These are phyloP conservation scores for Blastomyces percursus DNA, from an alignment of 2,329 filamentous ascomycete species.

Conservation along the genomic window DNA sequence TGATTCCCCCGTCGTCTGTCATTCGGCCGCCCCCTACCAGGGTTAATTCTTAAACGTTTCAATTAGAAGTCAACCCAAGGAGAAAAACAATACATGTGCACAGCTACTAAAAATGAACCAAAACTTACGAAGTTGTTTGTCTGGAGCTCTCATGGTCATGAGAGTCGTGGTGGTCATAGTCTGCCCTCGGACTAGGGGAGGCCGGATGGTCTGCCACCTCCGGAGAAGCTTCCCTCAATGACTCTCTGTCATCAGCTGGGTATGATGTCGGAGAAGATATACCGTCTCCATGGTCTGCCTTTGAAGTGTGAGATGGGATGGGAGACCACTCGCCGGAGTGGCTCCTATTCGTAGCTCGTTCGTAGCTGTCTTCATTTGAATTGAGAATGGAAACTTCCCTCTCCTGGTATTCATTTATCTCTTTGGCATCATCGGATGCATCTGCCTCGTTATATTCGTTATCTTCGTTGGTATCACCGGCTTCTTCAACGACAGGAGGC, in stretches of 20 bases:
- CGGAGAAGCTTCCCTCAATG: not conserved
- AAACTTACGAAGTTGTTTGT: not conserved
- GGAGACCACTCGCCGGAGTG: slow-evolving; percentile 1
- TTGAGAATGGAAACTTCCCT: not conserved
- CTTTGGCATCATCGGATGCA: not conserved
- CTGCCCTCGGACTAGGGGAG: not conserved
- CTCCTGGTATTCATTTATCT: not conserved
- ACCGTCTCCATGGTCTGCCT: not conserved
- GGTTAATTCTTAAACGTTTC: not conserved
- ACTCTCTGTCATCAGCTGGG: not conserved
- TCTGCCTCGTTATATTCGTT: not conserved
- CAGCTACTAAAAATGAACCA: not conserved
- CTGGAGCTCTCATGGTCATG: not conserved
- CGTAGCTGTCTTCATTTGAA: not conserved
- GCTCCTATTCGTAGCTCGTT: not conserved
- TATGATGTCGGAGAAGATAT: not conserved
- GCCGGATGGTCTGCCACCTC: not conserved
- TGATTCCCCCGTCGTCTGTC: slow-evolving; percentile 2
- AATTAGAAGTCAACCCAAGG: not conserved
- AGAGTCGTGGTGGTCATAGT: not conserved
- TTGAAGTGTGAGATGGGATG: not conserved
- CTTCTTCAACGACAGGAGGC: slow-evolving; percentile 10
- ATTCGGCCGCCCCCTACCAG: not conserved
- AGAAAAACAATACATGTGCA: not conserved
- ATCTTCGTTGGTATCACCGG: not conserved